A percentile compares a stretch with the other conserved stretches of the same genome.
phyloP scores from a whole-genome alignment of 768 basidiomycete genomes.

The Termitomyces heimii region DNA sequence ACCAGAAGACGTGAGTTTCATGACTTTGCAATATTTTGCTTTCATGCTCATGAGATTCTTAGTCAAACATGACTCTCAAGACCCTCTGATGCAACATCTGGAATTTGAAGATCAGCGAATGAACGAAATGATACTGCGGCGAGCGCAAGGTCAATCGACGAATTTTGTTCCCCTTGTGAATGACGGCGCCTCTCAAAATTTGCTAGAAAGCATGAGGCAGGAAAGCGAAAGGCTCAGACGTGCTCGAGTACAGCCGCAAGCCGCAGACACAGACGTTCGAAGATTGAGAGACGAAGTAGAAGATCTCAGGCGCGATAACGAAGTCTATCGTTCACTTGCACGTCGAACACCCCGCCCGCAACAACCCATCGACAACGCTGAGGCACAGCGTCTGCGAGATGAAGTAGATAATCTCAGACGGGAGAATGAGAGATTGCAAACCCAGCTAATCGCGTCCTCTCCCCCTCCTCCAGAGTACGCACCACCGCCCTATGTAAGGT shows the following conservation, averaged over 20 bases:
- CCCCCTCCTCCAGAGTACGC: not conserved
- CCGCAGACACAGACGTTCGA: not conserved
- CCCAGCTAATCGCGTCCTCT: not conserved
- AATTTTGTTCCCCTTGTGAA: not conserved
- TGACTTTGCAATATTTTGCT: not conserved
- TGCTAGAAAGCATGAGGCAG: conserved; percentile 8
- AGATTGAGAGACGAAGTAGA: conserved; percentile 4
- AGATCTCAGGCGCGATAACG: conserved; percentile 8
- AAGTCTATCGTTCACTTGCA: conserved; percentile 3
- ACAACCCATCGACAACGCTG: not conserved
- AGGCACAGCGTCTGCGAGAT: not conserved
- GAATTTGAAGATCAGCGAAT: not conserved
- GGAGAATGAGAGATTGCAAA: not conserved
- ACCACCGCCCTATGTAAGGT: not conserved
- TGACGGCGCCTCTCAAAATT: conserved; percentile 1
- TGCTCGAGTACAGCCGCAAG: not conserved
- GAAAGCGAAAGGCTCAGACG: conserved; percentile 5
- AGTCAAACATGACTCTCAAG: not conserved
- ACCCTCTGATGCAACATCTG: not conserved
- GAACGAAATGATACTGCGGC: not conserved
- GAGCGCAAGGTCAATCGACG: not conserved
- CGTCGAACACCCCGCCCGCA: not conserved
- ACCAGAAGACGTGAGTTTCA: not conserved
- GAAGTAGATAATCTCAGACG: not conserved
- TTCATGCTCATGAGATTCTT: not conserved